Evolutionary conservation across 179 eudicot species (phyloP).

Genomic region (Silene noctiflora): DNA sequence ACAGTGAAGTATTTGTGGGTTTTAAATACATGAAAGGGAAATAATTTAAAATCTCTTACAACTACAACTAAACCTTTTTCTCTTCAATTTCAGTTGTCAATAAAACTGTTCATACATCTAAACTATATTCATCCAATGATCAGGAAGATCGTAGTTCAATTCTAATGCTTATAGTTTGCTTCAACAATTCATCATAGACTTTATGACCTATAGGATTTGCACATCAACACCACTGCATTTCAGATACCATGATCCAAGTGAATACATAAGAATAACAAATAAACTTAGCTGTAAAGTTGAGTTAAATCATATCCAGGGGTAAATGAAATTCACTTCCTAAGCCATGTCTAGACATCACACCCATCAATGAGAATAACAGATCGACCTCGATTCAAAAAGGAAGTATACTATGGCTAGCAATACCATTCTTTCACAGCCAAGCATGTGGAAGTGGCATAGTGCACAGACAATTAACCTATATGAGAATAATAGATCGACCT

Average conservation of each 20-base stretch:
- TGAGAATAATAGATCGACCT: too few species aligned
- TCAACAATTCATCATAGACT: too few species aligned
- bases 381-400: background rate
- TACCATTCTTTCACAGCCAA: background rate
- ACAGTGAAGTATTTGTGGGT: background rate
- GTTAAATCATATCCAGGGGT: too few species aligned
- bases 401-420: background rate
- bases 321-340: too few species aligned
- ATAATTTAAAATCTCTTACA: background rate
- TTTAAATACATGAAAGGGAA: background rate
- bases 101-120: background rate
- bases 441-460: background rate
- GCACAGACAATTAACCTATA: background rate
- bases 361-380: too few species aligned
- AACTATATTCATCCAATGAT: background rate
- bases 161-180: background rate
- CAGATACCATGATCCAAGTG: too few species aligned
- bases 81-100: background rate
- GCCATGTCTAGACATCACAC: too few species aligned
- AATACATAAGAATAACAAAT: too few species aligned
- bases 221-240: too few species aligned
- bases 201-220: too few species aligned
- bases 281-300: too few species aligned
- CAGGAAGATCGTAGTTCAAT: background rate
- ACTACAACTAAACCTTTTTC: background rate